Base-by-base conservation (phyloP, 805 yeast species). In the Kuraishia borneana region DNA sequence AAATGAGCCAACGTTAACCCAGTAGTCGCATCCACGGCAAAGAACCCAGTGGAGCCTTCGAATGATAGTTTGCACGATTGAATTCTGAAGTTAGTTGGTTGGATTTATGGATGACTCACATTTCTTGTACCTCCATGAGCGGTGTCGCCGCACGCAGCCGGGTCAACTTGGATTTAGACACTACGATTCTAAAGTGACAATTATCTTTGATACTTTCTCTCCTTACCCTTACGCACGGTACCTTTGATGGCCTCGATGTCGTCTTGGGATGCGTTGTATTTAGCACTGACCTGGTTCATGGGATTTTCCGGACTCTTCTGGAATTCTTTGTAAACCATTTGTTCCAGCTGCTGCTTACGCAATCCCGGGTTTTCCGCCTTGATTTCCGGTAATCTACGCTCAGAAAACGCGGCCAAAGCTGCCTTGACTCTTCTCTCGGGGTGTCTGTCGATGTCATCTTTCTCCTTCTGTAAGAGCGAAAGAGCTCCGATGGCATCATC, bases 371-470 rank as follows among this genome's bases (percentile, higher is more conserved):
- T 63, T 54, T 83, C 94, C 51, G 74, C 66, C 56, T 77, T 75
- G 36, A 79, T 37, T 48, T 79, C 84, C 4, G 92, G 89, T 28
- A 80, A 50, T 46, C 89, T 68, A 36, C 65, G 60, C 41, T 76
- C 89, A 46, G 83, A 84, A 48, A 59, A 83, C 1, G 83, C 84
- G 9, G 73, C 65, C 37, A 64, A 63, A 0, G 94, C 94, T 18
- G 89, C 84, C 61, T 83, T 83, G 57, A 78, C 81, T 50, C 95
- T 71, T 58, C 94, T 73, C 61, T 83, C 95, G 7, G 95, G 94
- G 46, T 83, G 95, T 54, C 85, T 75, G 39, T 83, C 95, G 34
- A 83, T 63, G 34, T 75, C 83, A 48, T 76, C 76, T 20, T 66
- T 72, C 35, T 64, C 71, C 31, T 62, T 70, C 18, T 63, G 60